Evolutionary conservation across 306 rosid genomes (phyloP).

Genomic region (Erythrophleum fordii): DNA sequence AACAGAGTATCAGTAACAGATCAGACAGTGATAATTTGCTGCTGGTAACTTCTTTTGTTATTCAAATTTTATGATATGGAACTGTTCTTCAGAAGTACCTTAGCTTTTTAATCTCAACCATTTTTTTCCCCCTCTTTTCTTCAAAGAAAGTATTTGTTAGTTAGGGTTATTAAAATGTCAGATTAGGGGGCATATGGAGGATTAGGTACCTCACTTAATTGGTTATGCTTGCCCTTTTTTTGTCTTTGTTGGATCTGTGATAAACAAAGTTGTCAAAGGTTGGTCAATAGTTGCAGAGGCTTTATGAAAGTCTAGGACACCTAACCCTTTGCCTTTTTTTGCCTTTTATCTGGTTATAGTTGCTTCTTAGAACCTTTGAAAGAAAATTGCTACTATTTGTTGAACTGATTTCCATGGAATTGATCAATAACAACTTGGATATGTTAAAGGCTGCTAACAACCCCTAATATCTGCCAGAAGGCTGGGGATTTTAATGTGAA

Average conservation of each 20-base stretch:
- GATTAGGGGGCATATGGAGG: not conserved
- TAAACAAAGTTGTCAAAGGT: not conserved
- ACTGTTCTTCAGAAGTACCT: no score
- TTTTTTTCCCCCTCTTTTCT: no score
- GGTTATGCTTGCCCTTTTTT: not conserved
- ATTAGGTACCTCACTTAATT: not conserved
- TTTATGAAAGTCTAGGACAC: no score
- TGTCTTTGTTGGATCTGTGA: not conserved
- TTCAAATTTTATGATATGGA: no score
- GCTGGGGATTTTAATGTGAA: not conserved
- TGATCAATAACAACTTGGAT: not conserved
- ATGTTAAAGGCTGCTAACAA: not conserved
- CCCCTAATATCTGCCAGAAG: not conserved
- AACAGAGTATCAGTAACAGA: not conserved
- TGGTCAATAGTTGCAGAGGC: not conserved
- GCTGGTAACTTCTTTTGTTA: no score
- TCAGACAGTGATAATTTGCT: not conserved
- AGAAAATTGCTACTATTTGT: not conserved
- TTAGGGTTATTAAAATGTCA: not conserved
- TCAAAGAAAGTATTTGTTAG: not conserved
- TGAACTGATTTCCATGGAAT: not conserved
- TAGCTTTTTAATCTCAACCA: no score
- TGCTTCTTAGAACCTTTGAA: not conserved
- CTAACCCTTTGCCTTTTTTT: no score
- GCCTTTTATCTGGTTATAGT: no score